phyloP scores from a whole-genome alignment of 768 basidiomycete species.

The Xanthoconium purpureum region DNA sequence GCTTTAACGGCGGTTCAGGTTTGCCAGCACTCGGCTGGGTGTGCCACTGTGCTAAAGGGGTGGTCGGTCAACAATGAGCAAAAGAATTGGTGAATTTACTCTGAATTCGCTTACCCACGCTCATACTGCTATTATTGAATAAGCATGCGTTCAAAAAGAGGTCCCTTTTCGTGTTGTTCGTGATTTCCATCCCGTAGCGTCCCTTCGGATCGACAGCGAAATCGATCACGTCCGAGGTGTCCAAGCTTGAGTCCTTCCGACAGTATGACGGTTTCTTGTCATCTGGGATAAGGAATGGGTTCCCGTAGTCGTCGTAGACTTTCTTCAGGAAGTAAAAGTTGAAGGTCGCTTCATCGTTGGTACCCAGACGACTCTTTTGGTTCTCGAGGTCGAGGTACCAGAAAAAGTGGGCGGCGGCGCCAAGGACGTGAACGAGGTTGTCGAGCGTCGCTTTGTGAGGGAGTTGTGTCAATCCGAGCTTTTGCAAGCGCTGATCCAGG shows the following conservation, averaged over 20 bases:
- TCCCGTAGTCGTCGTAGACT: slow-evolving; percentile 5
- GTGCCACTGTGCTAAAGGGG: slow-evolving; percentile 6
- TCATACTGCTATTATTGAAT: slow-evolving; percentile 41
- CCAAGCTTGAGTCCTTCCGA: neutral
- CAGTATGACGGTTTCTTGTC: neutral
- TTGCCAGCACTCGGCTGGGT: neutral
- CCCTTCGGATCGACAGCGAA: slow-evolving; percentile 22
- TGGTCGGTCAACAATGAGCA: neutral
- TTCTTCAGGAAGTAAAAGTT: slow-evolving; percentile 8
- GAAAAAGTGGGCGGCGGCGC: slow-evolving; percentile 17
- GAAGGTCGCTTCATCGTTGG: neutral
- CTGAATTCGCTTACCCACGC: slow-evolving; percentile 36
- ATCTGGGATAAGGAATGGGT: neutral
- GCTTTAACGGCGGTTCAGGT: slow-evolving; percentile 4
- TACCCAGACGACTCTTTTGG: neutral
- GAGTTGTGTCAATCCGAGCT: neutral
- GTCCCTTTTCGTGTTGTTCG: slow-evolving; percentile 32
- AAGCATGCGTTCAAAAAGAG: slow-evolving; percentile 42
- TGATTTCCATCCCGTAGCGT: slow-evolving; percentile 35
- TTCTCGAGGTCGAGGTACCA: slow-evolving; percentile 21
- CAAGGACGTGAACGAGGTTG: neutral
- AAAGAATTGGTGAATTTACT: neutral
- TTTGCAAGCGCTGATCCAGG: neutral
- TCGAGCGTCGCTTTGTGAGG: neutral
- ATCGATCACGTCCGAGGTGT: slow-evolving; percentile 7